Evolutionary conservation across 176 grass and related monocot species (phyloP).

Genomic region (Guadua angustifolia): DNA sequence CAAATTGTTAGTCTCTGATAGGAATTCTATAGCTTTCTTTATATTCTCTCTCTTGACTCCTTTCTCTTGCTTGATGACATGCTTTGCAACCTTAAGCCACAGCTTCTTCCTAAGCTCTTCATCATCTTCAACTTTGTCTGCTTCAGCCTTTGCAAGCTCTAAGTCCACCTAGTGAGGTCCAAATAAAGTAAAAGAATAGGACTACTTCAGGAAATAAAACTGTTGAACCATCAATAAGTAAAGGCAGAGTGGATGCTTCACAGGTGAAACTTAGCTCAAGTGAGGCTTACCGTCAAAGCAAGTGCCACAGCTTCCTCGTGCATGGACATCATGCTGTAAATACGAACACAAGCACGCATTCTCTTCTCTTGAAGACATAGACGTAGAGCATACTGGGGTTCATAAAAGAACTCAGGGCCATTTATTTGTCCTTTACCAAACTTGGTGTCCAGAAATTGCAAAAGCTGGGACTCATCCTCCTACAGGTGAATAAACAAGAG

Average conservation of each 20-base stretch:
- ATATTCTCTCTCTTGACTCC: conserved; percentile 97
- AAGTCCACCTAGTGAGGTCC: conserved; percentile 67
- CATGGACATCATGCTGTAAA: conserved; percentile 99
- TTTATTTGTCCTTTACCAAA: conserved; percentile 74
- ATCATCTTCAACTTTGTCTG: conserved; percentile 98
- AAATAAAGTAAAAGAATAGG: conserved; percentile 29
- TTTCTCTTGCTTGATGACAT: conserved; percentile 99
- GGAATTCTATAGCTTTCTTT: conserved; percentile 95
- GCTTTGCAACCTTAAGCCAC: conserved; percentile 97
- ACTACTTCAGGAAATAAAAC: conserved; percentile 35
- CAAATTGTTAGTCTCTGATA: conserved; percentile 87
- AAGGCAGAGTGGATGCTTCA: conserved; percentile 28
- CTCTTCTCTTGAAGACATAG: conserved; percentile 92
- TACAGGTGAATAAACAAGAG: conserved; percentile 47
- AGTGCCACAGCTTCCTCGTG: conserved; percentile 98
- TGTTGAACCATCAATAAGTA: conserved; percentile 32
- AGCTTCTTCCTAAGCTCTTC: conserved; percentile 96
- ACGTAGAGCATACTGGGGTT: conserved; percentile 97
- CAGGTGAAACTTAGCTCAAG: conserved; percentile 3
- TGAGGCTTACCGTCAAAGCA: conserved; percentile 76
- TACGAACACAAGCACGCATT: conserved; percentile 95
- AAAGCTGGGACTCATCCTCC: conserved; percentile 85
- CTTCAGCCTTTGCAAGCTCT: conserved; percentile 97
- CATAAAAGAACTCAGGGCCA: conserved; percentile 83
- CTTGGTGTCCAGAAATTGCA: conserved; percentile 91